Conservation (phyloP, 768 basidiomycete genomes). For the Tricholoma furcatifolium region DNA sequence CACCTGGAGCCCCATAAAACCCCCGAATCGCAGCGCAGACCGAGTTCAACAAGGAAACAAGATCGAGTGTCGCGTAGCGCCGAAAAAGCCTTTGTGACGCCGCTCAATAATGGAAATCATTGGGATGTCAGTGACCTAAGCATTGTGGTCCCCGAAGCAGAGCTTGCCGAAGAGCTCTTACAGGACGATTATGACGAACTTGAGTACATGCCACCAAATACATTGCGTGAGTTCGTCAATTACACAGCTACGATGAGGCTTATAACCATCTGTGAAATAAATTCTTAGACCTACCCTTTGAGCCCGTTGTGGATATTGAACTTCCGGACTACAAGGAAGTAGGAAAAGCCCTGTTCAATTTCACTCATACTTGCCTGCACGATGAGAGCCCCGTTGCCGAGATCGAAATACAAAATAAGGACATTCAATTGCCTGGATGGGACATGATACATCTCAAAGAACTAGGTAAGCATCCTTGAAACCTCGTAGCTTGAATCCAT, state of each 20-base stretch:
- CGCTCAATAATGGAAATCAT: slow-evolving; percentile 59
- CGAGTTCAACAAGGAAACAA: slow-evolving; percentile 69
- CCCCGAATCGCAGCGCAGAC: slow-evolving; percentile 47
- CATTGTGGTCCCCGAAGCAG: slow-evolving; percentile 29
- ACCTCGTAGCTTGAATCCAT: background rate
- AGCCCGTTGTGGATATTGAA: slow-evolving; percentile 43
- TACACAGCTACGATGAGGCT: background rate
- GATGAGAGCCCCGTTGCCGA: slow-evolving; percentile 33
- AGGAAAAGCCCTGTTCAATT: slow-evolving; percentile 32
- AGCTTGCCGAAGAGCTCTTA: slow-evolving; percentile 23
- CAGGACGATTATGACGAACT: slow-evolving; percentile 45
- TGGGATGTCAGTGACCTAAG: slow-evolving; percentile 73
- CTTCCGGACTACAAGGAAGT: slow-evolving; percentile 43
- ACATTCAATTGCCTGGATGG: slow-evolving; percentile 26
- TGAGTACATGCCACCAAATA: slow-evolving; percentile 54
- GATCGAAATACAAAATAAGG: slow-evolving; percentile 23
- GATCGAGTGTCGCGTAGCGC: slow-evolving; percentile 53
- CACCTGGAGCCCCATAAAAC: slow-evolving; percentile 24
- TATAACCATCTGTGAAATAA: background rate
- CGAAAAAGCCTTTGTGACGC: slow-evolving; percentile 60
- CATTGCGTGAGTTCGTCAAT: slow-evolving; percentile 27
- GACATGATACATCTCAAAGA: slow-evolving; percentile 27
- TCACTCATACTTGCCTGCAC: slow-evolving; percentile 30
- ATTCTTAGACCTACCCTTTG: slow-evolving; percentile 37
- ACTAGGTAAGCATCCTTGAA: slow-evolving; percentile 21